Evolutionary conservation across 148 eudicot genomes (phyloP).

Genomic region (Silene conica): DNA sequence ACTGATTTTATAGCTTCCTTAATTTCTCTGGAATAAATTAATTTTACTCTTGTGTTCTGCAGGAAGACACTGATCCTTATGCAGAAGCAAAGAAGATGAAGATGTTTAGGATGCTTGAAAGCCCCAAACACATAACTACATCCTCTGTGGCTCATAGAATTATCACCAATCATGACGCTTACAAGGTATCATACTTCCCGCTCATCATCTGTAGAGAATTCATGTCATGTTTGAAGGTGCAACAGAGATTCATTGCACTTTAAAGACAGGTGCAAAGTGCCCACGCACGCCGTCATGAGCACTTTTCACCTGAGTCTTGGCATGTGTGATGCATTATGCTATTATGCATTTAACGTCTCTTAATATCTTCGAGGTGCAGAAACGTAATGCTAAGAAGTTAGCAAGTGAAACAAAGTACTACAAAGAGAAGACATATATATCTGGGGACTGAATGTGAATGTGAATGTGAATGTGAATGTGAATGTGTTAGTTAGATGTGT

Average conservation of each 20-base stretch:
- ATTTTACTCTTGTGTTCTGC: slow-evolving; percentile 27
- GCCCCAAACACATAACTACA: slow-evolving; percentile 75
- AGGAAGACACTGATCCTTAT: slow-evolving; percentile 73
- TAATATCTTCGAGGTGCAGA: slow-evolving; percentile 39
- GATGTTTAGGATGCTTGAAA: slow-evolving; percentile 60
- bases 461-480: slow-evolving; percentile 20
- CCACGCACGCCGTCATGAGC: background rate
- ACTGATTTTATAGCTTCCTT: background rate
- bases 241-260: background rate
- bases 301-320: background rate
- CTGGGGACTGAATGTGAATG: slow-evolving; percentile 45
- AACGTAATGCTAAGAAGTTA: slow-evolving; percentile 78
- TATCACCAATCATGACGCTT: slow-evolving; percentile 70
- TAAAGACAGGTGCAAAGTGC: background rate
- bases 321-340: background rate
- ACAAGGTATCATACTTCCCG: slow-evolving; percentile 41
- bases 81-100: slow-evolving; percentile 77
- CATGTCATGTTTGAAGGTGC: background rate
- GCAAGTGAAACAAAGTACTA: slow-evolving; percentile 84
- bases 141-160: slow-evolving; percentile 79
- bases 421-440: slow-evolving; percentile 52
- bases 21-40: background rate
- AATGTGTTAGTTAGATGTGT: slow-evolving; percentile 10
- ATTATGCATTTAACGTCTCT: background rate
- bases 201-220: background rate